Evolutionary conservation across 768 basidiomycete species (phyloP), one percentile per base, ranked within the genome.

Genomic region (Hypholoma fasciculare): DNA sequence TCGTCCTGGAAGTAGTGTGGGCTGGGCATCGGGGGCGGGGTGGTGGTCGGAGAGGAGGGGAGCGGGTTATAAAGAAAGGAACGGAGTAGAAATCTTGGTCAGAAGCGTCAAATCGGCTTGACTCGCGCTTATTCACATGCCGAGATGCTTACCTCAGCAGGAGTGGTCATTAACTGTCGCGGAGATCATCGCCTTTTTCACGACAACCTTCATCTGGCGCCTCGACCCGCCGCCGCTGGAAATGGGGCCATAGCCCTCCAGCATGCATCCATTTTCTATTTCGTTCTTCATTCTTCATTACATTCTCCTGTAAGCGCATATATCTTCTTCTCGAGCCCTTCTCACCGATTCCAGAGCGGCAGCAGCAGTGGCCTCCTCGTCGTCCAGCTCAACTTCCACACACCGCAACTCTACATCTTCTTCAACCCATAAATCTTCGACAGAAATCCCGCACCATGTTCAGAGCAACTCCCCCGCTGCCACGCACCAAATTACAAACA

Each of bases 1-100:
- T 71, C 67, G 42, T 61, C 49, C 23, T 60, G 55, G 38, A 59
- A 60, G 27, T 66, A 54, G 57, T 58, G 66, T 52, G 52, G 65
- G 65, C 53, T 62, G 62, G 65, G 60, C 63, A 69, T 65, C 37
- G 51, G 23, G 30, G 46, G 37, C 60, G 57, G 49, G 38, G 12
- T 39, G 13, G 63, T 62, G 60, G 58, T 39, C 54, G 52, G 36
- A 47, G 54, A 39, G 54, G 46, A 51, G 61, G 56, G 48, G 49
- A 49, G 52, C 52, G 50, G 59, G 37, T 58, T 43, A 34, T 50
- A 57, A 46, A 58, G 51, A 49, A 47, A 56, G 56, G 57, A 59
- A 58, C 53, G 48, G 58, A 54, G 59, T 61, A 57, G 55, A 61
- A 48, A 26, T 23, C 30, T 53, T 48, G 52, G 49, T 54, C 52